A percentile compares a stretch with the other conserved stretches of the same genome.
Conservation (phyloP, 768 basidiomycete species). For the Leccinum sublutescens region DNA sequence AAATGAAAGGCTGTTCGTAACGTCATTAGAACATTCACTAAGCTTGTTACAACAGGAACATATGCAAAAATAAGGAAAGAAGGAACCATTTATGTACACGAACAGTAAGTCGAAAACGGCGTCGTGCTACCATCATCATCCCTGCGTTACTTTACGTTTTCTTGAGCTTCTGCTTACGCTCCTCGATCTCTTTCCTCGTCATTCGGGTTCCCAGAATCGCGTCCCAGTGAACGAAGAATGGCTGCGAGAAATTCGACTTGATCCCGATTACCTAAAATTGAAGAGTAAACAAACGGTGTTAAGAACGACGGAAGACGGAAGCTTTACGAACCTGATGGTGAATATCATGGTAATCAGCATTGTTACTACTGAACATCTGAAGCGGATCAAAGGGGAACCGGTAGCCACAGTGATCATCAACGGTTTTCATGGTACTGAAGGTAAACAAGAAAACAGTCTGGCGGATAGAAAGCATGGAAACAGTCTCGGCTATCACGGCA, state of each 20-base stretch:
- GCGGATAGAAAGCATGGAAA: slow-evolving; percentile 68
- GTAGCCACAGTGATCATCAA: slow-evolving; percentile 96
- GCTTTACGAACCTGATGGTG: slow-evolving; percentile 76
- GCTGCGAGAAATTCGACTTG: slow-evolving; percentile 94
- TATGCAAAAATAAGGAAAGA: slow-evolving; percentile 3
- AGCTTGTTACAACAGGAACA: slow-evolving; percentile 22
- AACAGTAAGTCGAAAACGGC: neutral
- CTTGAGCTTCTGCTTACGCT: slow-evolving; percentile 41
- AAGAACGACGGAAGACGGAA: neutral
- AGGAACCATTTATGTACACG: neutral
- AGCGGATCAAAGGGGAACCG: slow-evolving; percentile 87
- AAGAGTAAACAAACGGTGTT: neutral
- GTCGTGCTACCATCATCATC: neutral
- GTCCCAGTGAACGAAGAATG: slow-evolving; percentile 97
- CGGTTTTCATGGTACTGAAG: slow-evolving; percentile 86
- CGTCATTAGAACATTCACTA: slow-evolving; percentile 16
- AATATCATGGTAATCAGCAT: slow-evolving; percentile 97
- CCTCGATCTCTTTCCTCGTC: slow-evolving; percentile 66
- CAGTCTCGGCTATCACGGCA: slow-evolving; percentile 68
- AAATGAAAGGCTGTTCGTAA: neutral
- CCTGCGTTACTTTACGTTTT: slow-evolving; percentile 14
- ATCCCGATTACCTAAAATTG: slow-evolving; percentile 57
- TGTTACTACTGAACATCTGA: slow-evolving; percentile 82
- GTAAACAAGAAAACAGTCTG: slow-evolving; percentile 84
- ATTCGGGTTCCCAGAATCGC: slow-evolving; percentile 77